A percentile compares a stretch with the other conserved stretches of the same genome.
Evolutionary conservation across 768 basidiomycete species (phyloP).

Genomic region (Boletellus ananas): DNA sequence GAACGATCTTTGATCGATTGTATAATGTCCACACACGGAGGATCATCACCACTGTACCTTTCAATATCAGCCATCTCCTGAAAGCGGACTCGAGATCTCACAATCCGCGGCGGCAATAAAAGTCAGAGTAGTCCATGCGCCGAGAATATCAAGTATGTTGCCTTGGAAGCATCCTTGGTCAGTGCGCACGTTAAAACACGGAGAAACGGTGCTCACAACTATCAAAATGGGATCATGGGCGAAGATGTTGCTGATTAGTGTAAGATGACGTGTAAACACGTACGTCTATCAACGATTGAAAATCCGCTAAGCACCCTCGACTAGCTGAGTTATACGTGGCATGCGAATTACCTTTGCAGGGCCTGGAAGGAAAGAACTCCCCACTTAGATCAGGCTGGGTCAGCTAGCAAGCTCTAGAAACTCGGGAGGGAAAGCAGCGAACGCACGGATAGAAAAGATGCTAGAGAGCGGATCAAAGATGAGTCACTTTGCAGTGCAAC

Average conservation of each 20-base stretch:
- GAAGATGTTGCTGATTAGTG: not conserved
- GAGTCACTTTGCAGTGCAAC: not conserved
- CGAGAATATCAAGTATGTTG: not conserved
- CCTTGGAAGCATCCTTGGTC: not conserved
- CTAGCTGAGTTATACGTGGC: too few relatives aligned
- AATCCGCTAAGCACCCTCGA: not conserved
- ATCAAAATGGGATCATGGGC: not conserved
- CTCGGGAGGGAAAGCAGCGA: too few relatives aligned
- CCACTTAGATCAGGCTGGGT: not conserved
- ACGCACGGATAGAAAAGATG: not conserved
- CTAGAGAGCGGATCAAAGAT: not conserved
- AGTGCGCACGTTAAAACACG: not conserved
- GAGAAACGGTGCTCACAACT: not conserved
- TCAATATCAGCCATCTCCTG: not conserved
- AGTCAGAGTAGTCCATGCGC: not conserved
- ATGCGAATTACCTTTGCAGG: not conserved
- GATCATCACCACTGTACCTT: not conserved
- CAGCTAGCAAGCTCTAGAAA: not conserved
- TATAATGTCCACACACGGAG: conserved; percentile 1
- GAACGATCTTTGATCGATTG: not conserved
- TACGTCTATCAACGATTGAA: not conserved
- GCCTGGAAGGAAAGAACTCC: not conserved
- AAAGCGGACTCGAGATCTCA: not conserved
- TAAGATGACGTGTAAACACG: not conserved
- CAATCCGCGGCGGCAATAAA: conserved; percentile 5